Conservation (phyloP, 208 protist species). For the Trypanosoma avium region DNA sequence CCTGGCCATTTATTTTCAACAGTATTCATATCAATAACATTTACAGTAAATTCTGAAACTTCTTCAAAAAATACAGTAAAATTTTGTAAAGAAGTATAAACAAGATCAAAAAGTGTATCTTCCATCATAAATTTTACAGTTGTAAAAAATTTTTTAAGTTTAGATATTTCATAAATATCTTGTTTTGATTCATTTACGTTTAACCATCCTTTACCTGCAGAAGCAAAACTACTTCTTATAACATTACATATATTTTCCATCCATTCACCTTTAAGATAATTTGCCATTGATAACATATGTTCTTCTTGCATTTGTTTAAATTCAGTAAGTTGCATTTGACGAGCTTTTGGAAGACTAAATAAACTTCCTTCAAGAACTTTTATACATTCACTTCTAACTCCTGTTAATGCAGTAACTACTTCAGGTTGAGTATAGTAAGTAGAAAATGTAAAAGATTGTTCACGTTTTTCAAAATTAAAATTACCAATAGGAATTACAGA, state of each 20-base stretch:
- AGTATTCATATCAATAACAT: conserved; percentile 86
- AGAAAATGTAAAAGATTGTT: conserved; percentile 88
- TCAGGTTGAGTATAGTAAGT: conserved; percentile 94
- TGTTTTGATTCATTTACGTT: conserved; percentile 94
- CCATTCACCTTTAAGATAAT: conserved; percentile 92
- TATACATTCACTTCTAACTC: conserved; percentile 87
- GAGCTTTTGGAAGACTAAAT: conserved; percentile 88
- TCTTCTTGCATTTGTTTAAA: conserved; percentile 84
- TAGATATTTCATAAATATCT: conserved; percentile 97
- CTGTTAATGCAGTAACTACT: conserved; percentile 88
- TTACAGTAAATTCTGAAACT: conserved; percentile 87
- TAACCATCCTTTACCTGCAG: conserved; percentile 98
- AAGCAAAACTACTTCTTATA: conserved; percentile 85
- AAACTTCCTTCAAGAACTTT: conserved; percentile 87
- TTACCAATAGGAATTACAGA: conserved; percentile 65
- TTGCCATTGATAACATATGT: conserved; percentile 62
- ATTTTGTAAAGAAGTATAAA: conserved; percentile 84
- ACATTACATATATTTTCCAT: conserved; percentile 85
- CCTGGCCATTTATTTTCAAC: conserved; percentile 91
- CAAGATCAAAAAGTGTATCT: conserved; percentile 92
- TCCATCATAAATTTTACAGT: conserved; percentile 98
- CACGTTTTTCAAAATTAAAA: conserved; percentile 77
- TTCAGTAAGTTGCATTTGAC: conserved; percentile 86
- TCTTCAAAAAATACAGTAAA: conserved; percentile 93
- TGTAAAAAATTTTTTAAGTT: conserved; percentile 97